phyloP scores from a whole-genome alignment of 345 rosid genomes.

The Pistacia integerrima region DNA sequence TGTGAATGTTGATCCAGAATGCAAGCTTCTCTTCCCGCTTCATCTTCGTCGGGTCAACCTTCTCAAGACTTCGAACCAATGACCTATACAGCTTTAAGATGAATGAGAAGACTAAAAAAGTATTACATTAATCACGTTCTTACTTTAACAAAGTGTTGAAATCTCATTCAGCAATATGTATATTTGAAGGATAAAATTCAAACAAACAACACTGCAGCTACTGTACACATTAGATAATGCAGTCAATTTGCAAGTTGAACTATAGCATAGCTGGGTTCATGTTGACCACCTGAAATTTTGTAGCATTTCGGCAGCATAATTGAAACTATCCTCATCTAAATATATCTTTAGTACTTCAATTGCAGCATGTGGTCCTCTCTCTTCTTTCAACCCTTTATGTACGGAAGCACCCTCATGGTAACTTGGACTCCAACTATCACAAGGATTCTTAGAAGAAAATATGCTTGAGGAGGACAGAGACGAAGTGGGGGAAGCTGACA shows the following conservation, averaged over 20 bases:
- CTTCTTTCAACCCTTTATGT: constrained; percentile 48
- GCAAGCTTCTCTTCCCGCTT: constrained; percentile 91
- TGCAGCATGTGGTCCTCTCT: constrained; percentile 38
- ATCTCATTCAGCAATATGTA: neutral
- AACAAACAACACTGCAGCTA: neutral
- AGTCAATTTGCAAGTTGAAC: constrained; percentile 9
- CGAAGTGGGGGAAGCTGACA: constrained; percentile 63
- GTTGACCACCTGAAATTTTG: constrained; percentile 69
- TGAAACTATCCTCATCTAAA: constrained; percentile 59
- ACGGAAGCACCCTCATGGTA: constrained; percentile 44
- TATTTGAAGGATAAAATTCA: constrained; percentile 9
- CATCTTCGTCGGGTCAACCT: constrained; percentile 72
- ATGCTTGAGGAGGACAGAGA: constrained; percentile 73
- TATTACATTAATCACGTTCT: neutral
- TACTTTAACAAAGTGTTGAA: neutral
- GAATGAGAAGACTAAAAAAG: constrained; percentile 10
- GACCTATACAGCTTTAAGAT: constrained; percentile 46
- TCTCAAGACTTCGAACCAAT: constrained; percentile 73
- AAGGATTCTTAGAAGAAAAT: constrained; percentile 67
- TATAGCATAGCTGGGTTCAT: constrained; percentile 1
- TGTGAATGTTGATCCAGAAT: constrained; percentile 92
- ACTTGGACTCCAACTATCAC: constrained; percentile 61
- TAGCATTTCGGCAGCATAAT: constrained; percentile 59
- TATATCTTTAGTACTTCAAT: constrained; percentile 62
- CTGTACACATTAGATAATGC: neutral